phyloP scores from a whole-genome alignment of 257 asterid genomes.

The Forsythia suspensa region DNA sequence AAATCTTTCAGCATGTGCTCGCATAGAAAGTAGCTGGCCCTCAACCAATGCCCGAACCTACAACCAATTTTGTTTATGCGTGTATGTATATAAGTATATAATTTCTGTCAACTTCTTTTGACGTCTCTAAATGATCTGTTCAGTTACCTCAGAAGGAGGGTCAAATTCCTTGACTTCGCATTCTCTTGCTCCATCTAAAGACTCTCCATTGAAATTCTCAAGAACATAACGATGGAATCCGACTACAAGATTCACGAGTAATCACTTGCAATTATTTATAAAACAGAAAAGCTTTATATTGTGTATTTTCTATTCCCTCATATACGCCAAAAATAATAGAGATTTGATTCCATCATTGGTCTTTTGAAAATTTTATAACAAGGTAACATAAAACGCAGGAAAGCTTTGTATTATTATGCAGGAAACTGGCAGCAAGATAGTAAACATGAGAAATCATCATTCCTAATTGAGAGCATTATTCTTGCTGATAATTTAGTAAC shows the following conservation, averaged over 20 bases:
- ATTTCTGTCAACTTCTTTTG: not conserved
- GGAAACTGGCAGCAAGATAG: not conserved
- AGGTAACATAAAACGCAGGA: not conserved
- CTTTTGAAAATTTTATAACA: not conserved
- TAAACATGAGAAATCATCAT: not conserved
- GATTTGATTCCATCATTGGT: not conserved
- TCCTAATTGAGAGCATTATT: constrained; percentile 1
- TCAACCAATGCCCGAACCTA: constrained; percentile 89
- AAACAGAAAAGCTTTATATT: not conserved
- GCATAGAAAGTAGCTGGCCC: constrained; percentile 88
- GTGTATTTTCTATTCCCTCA: not conserved
- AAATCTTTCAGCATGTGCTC: constrained; percentile 86
- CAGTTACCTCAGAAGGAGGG: constrained; percentile 72
- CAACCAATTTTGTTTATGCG: constrained; percentile 4
- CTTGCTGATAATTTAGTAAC: not conserved
- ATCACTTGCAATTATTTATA: not conserved
- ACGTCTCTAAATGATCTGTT: not conserved
- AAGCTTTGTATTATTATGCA: not conserved
- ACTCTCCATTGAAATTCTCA: constrained; percentile 56
- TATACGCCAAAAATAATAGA: not conserved
- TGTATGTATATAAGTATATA: not conserved
- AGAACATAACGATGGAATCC: constrained; percentile 75
- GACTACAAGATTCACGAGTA: constrained; percentile 41
- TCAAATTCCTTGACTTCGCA: constrained; percentile 65
- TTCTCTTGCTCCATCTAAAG: constrained; percentile 61